These are phyloP conservation scores for Yarrowia divulgata DNA, from an alignment of 805 yeast genomes.

Conservation along the genomic window DNA sequence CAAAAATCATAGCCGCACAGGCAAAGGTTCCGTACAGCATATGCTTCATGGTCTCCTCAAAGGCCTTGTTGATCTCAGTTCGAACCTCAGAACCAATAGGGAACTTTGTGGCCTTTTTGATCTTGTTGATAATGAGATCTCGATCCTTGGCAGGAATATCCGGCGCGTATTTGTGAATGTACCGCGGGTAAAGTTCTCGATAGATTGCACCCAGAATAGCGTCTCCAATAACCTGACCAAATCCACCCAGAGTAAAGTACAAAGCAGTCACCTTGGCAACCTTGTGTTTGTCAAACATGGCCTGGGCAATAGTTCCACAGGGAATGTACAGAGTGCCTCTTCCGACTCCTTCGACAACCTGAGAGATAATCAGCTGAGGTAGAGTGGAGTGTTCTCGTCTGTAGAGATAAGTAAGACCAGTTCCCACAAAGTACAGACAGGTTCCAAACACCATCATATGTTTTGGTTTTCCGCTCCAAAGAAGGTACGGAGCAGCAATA, in stretches of 20 bases:
- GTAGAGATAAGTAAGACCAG: slow-evolving; percentile 3
- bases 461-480: slow-evolving; percentile 18
- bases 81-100: slow-evolving; percentile 12
- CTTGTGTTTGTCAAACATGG: slow-evolving; percentile 26
- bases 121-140: slow-evolving; percentile 5
- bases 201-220: slow-evolving; percentile 14
- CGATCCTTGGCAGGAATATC: slow-evolving; percentile 15
- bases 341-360: slow-evolving; percentile 10
- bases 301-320: slow-evolving; percentile 22
- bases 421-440: slow-evolving; percentile 2
- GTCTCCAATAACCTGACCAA: slow-evolving; percentile 20
- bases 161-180: slow-evolving; percentile 12
- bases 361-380: neutral
- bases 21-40: slow-evolving; percentile 24
- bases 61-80: slow-evolving; percentile 11
- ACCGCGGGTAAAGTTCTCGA: neutral
- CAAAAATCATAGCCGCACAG: slow-evolving; percentile 1
- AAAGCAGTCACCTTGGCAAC: slow-evolving; percentile 16
- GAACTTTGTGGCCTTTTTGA: slow-evolving; percentile 30
- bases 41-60: slow-evolving; percentile 20
- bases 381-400: neutral
- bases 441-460: slow-evolving; percentile 17
- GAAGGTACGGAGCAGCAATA: slow-evolving; percentile 17
- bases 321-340: slow-evolving; percentile 23
- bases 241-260: slow-evolving; percentile 13